Evolutionary conservation across 2,329 filamentous ascomycete species (phyloP).

Genomic region (Emergomyces africanus): DNA sequence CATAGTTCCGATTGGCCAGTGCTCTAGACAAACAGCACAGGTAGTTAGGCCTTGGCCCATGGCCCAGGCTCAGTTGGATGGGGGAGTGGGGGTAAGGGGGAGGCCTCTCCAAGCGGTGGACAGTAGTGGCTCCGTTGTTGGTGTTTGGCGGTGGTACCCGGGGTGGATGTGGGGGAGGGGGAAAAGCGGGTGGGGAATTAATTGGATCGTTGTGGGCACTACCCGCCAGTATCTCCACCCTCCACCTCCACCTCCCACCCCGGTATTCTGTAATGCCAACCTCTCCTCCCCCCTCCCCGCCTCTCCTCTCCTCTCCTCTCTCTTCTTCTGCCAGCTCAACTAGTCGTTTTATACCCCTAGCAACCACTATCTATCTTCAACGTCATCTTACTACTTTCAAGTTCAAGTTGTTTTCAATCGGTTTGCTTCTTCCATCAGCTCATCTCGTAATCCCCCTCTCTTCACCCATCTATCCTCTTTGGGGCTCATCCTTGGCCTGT

Average conservation of each 20-base stretch:
- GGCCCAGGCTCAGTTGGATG: neutral
- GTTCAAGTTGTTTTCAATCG: neutral
- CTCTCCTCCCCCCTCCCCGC: neutral
- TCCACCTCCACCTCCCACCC: neutral
- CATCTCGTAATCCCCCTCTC: neutral
- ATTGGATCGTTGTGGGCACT: too few relatives aligned
- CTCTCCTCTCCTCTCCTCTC: neutral
- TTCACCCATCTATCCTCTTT: neutral
- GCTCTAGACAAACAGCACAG: too few relatives aligned
- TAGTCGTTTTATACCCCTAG: neutral
- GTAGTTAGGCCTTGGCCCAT: neutral
- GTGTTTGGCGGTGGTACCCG: neutral
- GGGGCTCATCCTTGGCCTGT: neutral
- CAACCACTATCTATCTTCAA: too few relatives aligned
- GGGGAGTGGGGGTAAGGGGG: too few relatives aligned
- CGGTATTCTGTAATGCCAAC: neutral
- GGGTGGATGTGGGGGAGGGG: neutral
- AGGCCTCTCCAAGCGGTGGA: too few relatives aligned
- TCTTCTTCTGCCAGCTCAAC: neutral
- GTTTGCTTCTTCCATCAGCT: neutral
- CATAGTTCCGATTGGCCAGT: too few relatives aligned
- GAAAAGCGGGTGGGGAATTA: too few relatives aligned
- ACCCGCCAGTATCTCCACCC: too few relatives aligned
- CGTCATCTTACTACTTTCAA: neutral
- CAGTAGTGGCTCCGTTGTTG: too few relatives aligned